Conservation (phyloP, 768 basidiomycete genomes). For the Agaricus blazei region DNA sequence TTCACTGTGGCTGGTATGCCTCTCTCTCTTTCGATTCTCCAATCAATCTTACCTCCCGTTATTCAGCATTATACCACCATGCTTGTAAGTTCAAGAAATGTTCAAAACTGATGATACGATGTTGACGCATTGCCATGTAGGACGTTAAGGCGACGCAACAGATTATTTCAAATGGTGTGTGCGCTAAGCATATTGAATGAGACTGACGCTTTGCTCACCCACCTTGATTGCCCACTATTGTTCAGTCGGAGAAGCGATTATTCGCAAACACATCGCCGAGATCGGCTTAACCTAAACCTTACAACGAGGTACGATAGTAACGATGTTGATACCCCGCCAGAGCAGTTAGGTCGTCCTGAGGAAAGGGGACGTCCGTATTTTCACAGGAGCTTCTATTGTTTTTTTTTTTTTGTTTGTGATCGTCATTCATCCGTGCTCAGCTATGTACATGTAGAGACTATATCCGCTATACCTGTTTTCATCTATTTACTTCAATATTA, state of each 20-base stretch:
- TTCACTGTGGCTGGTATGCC: constrained; percentile 53
- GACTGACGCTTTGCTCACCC: neutral
- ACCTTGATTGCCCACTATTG: neutral
- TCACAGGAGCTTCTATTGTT: too few relatives aligned
- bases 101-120: neutral
- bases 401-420: too few relatives aligned
- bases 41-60: neutral
- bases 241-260: constrained; percentile 61
- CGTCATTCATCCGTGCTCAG: too few relatives aligned
- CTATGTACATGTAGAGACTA: too few relatives aligned
- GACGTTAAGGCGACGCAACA: constrained; percentile 63
- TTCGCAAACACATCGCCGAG: constrained; percentile 58
- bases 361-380: too few relatives aligned
- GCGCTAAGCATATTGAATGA: neutral
- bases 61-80: constrained; percentile 65
- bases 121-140: constrained; percentile 24
- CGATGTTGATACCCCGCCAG: too few relatives aligned
- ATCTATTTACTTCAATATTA: too few relatives aligned
- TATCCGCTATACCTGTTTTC: too few relatives aligned
- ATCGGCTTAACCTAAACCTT: constrained; percentile 38
- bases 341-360: too few relatives aligned
- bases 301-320: neutral
- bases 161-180: constrained; percentile 58
- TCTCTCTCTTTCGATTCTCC: neutral
- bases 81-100: constrained; percentile 37